Evolutionary conservation across 176 grass and related monocot genomes (phyloP).

Genomic region (Musa itinerans): DNA sequence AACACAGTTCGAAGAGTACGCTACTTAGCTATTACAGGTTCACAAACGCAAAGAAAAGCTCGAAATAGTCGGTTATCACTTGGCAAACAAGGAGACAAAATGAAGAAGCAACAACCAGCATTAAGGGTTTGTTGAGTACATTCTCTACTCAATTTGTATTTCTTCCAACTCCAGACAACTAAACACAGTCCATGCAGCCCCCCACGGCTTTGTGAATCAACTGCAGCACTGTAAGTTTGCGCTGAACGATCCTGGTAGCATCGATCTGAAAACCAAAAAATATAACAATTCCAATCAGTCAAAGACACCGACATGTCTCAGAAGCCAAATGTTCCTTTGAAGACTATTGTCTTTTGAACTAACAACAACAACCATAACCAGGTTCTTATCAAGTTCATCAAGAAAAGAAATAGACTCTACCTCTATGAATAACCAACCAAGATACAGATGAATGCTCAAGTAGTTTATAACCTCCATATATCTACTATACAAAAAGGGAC

Average conservation of each 20-base stretch:
- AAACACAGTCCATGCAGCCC: not conserved
- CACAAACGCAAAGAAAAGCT: not conserved
- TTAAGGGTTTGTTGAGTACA: not conserved
- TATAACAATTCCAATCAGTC: not conserved
- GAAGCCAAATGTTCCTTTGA: too few species aligned
- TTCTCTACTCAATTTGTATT: not conserved
- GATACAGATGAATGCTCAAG: too few species aligned
- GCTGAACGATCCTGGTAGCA: not conserved
- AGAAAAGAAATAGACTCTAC: too few species aligned
- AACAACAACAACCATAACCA: too few species aligned
- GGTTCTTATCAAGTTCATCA: too few species aligned
- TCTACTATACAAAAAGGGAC: too few species aligned
- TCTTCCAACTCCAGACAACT: not conserved
- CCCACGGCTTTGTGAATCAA: not conserved
- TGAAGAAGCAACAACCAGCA: not conserved
- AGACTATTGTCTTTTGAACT: too few species aligned
- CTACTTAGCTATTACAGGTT: not conserved
- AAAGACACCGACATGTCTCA: too few species aligned
- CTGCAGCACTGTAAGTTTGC: constrained; percentile 16
- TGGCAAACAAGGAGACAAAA: too few species aligned
- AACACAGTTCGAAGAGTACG: too few species aligned
- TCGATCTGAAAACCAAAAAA: not conserved
- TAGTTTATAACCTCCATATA: too few species aligned
- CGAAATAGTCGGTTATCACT: not conserved
- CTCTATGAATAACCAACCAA: too few species aligned